phyloP scores from a whole-genome alignment of 345 rosid genomes.

The Populus ilicifolia region DNA sequence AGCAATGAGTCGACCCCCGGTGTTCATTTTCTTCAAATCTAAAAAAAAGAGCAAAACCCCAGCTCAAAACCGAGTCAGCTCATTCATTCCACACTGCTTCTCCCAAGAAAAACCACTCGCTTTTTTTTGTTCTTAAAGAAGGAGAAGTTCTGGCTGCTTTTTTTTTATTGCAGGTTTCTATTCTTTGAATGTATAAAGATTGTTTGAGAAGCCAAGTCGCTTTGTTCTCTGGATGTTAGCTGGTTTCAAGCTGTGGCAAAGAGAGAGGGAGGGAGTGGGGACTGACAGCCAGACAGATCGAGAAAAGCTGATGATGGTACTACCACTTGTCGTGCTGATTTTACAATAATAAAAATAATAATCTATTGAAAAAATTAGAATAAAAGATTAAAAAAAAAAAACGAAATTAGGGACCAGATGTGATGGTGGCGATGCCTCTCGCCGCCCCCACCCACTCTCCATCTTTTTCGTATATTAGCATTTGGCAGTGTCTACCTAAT shows the following conservation, averaged over 20 bases:
- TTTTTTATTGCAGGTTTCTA: not conserved
- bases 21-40: slow-evolving; percentile 46
- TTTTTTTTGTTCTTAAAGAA: not conserved
- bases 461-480: too few relatives aligned
- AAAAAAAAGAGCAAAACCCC: not conserved
- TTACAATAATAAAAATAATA: too few relatives aligned
- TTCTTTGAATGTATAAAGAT: not conserved
- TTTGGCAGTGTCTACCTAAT: too few relatives aligned
- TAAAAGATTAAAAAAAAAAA: not conserved
- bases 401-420: slow-evolving; percentile 16
- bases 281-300: too few relatives aligned
- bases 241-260: not conserved
- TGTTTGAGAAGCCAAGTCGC: not conserved
- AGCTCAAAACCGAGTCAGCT: slow-evolving; percentile 2
- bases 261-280: not conserved
- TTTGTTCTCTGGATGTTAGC: not conserved
- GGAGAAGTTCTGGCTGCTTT: not conserved
- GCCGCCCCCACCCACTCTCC: not conserved
- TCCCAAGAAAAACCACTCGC: not conserved
- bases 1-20: slow-evolving; percentile 89
- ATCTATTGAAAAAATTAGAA: not conserved
- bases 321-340: too few relatives aligned
- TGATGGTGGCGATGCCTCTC: slow-evolving; percentile 17
- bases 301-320: too few relatives aligned
- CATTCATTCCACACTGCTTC: not conserved